A percentile compares a stretch with the other conserved stretches of the same genome.
Evolutionary conservation across 495 filamentous ascomycete genomes (phyloP).

Genomic region (Aspergillus avenaceus): DNA sequence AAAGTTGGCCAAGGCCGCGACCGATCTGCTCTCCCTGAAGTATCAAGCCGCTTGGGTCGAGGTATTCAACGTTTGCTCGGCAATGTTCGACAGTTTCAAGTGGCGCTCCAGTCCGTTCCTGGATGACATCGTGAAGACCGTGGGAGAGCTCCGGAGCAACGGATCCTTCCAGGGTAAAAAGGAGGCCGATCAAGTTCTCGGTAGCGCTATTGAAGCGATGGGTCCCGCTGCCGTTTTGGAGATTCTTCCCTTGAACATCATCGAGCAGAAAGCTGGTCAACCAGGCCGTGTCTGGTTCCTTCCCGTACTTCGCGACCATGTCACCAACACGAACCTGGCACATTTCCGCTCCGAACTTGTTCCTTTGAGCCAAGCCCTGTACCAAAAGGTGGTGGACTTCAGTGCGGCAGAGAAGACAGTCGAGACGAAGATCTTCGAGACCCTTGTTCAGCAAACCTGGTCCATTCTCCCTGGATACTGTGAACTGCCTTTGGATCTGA

Average conservation of each 20-base stretch:
- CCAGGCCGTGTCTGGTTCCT: constrained; percentile 92
- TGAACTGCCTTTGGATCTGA: constrained; percentile 78
- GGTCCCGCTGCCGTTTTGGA: constrained; percentile 76
- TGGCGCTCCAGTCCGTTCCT: constrained; percentile 81
- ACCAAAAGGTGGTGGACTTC: constrained; percentile 80
- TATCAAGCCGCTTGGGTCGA: constrained; percentile 95
- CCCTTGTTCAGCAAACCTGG: constrained; percentile 93
- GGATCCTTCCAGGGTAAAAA: constrained; percentile 92
- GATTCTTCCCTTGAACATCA: constrained; percentile 80
- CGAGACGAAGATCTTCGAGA: constrained; percentile 96
- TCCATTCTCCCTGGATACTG: constrained; percentile 92
- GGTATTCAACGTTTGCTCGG: constrained; percentile 84
- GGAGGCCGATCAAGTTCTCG: constrained; percentile 85
- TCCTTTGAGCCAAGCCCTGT: constrained; percentile 84
- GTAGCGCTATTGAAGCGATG: constrained; percentile 81
- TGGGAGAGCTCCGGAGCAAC: constrained; percentile 85
- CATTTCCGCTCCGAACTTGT: constrained; percentile 86
- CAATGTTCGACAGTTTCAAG: constrained; percentile 78
- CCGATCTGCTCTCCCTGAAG: constrained; percentile 75
- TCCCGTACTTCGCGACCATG: constrained; percentile 79
- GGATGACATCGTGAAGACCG: constrained; percentile 61
- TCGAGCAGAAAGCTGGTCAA: constrained; percentile 67
- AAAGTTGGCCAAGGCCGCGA: constrained; percentile 63
- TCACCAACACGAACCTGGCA: constrained; percentile 75
- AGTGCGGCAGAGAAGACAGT: constrained; percentile 77